Base-by-base conservation (phyloP, 2,329 filamentous ascomycete species). In the Talaromyces piceae region DNA sequence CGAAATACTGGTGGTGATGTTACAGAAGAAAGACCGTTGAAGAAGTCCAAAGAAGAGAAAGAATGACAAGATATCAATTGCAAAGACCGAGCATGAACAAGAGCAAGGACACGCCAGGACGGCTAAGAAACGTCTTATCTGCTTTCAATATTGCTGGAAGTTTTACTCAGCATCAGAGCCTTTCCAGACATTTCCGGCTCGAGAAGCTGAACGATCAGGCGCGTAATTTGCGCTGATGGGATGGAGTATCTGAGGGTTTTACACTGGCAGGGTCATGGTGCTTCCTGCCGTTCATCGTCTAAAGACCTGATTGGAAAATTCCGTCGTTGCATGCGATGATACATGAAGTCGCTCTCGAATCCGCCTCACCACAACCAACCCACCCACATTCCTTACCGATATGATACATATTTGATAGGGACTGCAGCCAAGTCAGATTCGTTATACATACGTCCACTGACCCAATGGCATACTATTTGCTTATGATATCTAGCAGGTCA, bases 101-200 rank as follows among this genome's bases (percentile, higher is more conserved):
- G 43, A 45, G 2, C 51, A 48, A 26, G 28, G 39, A 25, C 28
- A 31, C 31, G 39, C 47, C 23, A 50, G 56, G 47, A 18, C 39
- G 26, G 54, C 54, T 25, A 46, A 46, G 22, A 57, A 49, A 52
- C 20, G 27, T 48, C 43, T 52, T 30, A 53, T 33, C 30, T 60
- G 50, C 52, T 60, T 61, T 45, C 47, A 57, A 59, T 61, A 41
- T 44, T 39, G 46, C 25, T 58, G 59, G 45, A 41, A 49, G 56
- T 60, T 58, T 41, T n/a, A 54, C 53, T 27, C 48, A 60, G 47
- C 49, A 56, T 54, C 55, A 59, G 55, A 31, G 54, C 41, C 53
- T 61, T 45, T 57, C 47, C 50, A 55, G 56, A 50, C 49, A 61
- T 54, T 61, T 61, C 41, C 57, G 43, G 53, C 48, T 20, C 47